Percentiles rank a stretch among this genome's conserved stretches.
Evolutionary conservation across 371 early-diverging fungal genomes (phyloP).

Genomic region (Mortierella sp.): DNA sequence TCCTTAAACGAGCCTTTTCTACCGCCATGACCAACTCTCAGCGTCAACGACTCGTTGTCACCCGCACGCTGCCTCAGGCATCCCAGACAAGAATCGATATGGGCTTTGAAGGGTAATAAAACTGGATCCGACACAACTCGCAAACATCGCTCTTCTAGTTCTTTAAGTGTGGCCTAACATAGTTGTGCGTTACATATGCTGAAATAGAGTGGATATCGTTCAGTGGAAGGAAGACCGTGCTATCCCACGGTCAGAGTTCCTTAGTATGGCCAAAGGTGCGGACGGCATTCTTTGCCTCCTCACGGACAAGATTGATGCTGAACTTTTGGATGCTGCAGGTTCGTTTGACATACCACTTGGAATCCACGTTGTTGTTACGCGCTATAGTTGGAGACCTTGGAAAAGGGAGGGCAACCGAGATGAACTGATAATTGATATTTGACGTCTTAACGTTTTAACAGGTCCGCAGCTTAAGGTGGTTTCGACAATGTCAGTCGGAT

Average conservation of each 20-base stretch:
- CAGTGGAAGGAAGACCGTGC: conserved; percentile 50
- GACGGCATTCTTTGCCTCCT: conserved; percentile 77
- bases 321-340: conserved; percentile 74
- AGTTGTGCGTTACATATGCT: no score
- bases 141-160: no score
- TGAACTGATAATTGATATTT: no score
- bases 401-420: no score
- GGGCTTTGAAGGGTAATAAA: conserved; percentile 35
- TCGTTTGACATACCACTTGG: conserved; percentile 13
- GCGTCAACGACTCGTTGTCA: conserved; percentile 40
- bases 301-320: conserved; percentile 77
- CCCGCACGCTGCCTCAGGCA: conserved; percentile 37
- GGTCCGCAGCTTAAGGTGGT: conserved; percentile 70
- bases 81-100: conserved; percentile 37
- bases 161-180: no score
- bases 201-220: conserved; percentile 28
- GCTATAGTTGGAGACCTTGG: no score
- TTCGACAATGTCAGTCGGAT: conserved; percentile 85
- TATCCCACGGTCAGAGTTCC: conserved; percentile 40
- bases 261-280: conserved; percentile 57
- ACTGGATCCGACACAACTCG: background rate
- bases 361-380: no score
- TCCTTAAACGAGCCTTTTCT: conserved; percentile 22
- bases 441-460: no score
- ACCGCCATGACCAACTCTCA: conserved; percentile 24